Conservation (phyloP, 352 stramenopile genomes). For the Pythium sukuiense region DNA sequence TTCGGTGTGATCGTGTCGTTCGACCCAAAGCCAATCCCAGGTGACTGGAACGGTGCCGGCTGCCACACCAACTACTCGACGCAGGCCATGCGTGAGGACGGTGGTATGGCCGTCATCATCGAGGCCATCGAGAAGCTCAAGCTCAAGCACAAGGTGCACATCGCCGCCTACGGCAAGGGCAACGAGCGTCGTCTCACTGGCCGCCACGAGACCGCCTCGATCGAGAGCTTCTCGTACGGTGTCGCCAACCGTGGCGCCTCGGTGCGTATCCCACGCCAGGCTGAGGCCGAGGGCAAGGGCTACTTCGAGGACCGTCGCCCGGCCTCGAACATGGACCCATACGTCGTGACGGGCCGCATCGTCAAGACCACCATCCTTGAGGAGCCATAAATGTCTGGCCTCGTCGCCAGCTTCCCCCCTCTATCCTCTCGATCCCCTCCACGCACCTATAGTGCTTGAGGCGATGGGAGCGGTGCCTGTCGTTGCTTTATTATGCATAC, state of each 20-base stretch:
- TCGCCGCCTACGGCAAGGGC: slow-evolving; percentile 94
- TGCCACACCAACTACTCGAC: slow-evolving; percentile 98
- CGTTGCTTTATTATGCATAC: slow-evolving; percentile 9
- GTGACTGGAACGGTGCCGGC: slow-evolving; percentile 97
- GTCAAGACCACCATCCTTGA: slow-evolving; percentile 94
- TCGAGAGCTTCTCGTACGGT: slow-evolving; percentile 96
- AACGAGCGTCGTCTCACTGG: slow-evolving; percentile 97
- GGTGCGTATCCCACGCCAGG: slow-evolving; percentile 91
- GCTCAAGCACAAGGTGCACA: slow-evolving; percentile 97
- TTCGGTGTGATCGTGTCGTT: slow-evolving; percentile 97
- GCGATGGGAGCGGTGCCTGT: slow-evolving; percentile 4
- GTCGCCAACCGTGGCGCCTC: slow-evolving; percentile 96
- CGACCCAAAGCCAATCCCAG: slow-evolving; percentile 97
- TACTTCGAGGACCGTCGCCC: slow-evolving; percentile 96
- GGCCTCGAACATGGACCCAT: slow-evolving; percentile 98
- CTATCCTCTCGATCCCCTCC: neutral
- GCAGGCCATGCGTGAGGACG: slow-evolving; percentile 94
- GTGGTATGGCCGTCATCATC: slow-evolving; percentile 93
- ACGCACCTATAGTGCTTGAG: neutral
- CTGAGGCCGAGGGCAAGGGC: slow-evolving; percentile 89
- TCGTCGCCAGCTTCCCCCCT: neutral
- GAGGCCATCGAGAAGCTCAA: slow-evolving; percentile 98
- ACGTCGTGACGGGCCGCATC: slow-evolving; percentile 96
- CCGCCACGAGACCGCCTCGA: slow-evolving; percentile 95
- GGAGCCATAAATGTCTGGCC: slow-evolving; percentile 34